Conservation (phyloP, 202 grass and related monocot genomes). For the Bolboschoenoplectus hybrid region DNA sequence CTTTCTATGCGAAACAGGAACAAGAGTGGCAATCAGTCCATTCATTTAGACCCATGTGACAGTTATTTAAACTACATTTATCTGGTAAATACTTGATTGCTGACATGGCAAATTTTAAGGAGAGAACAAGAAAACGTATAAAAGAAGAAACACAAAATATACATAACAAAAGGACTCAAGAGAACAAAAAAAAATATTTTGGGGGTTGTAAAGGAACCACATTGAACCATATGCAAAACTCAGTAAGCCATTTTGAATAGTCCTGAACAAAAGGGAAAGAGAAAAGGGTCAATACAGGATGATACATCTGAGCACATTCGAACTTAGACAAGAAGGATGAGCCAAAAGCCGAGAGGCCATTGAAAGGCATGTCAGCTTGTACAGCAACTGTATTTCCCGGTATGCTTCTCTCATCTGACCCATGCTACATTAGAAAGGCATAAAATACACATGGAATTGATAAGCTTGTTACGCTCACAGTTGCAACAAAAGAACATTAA, state of each 20-base stretch:
- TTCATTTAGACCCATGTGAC: neutral
- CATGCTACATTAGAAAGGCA: conserved; percentile 49
- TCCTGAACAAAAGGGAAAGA: neutral
- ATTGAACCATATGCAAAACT: conserved; percentile 5
- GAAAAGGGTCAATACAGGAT: conserved; percentile 53
- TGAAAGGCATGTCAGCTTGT: conserved; percentile 85
- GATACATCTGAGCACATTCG: conserved; percentile 84
- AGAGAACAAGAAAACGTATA: neutral
- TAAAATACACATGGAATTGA: neutral
- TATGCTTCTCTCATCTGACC: conserved; percentile 77
- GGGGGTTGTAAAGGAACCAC: neutral
- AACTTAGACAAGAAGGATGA: conserved; percentile 86
- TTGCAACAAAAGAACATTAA: conserved; percentile 5
- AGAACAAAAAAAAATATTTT: neutral
- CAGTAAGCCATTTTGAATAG: neutral
- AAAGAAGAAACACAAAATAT: neutral
- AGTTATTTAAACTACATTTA: neutral
- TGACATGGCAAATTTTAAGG: neutral
- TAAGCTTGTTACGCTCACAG: neutral
- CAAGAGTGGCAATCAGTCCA: neutral
- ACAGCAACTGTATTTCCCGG: conserved; percentile 81
- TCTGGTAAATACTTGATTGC: neutral
- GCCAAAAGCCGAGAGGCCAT: conserved; percentile 62
- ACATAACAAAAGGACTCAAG: neutral
- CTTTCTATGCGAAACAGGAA: neutral